Evolutionary conservation across 2,329 filamentous ascomycete genomes (phyloP).

Genomic region (Fusarium citri): DNA sequence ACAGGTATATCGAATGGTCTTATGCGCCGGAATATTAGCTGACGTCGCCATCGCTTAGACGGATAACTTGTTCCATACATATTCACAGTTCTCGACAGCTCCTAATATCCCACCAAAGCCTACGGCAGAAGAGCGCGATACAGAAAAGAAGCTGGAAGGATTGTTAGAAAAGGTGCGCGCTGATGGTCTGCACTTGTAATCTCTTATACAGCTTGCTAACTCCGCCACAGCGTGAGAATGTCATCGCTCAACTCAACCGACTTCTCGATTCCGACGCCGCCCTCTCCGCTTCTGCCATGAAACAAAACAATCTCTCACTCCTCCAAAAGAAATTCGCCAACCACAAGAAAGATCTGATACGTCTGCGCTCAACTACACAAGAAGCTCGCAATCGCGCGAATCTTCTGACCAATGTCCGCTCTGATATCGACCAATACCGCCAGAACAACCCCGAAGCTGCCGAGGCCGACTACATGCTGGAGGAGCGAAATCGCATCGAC

Average conservation of each 20-base stretch:
- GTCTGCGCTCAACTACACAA: constrained; percentile 77
- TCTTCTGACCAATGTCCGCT: constrained; percentile 88
- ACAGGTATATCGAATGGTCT: constrained; percentile 70
- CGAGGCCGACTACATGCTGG: constrained; percentile 97
- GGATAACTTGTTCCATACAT: constrained; percentile 83
- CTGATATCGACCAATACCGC: constrained; percentile 91
- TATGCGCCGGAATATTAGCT: constrained; percentile 34
- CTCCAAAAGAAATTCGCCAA: constrained; percentile 90
- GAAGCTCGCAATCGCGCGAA: constrained; percentile 89
- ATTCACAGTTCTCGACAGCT: constrained; percentile 89
- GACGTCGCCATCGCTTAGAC: constrained; percentile 67
- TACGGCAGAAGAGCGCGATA: constrained; percentile 83
- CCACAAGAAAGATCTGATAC: constrained; percentile 83
- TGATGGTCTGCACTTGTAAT: background rate
- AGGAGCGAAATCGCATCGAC: constrained; percentile 86
- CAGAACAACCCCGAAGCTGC: constrained; percentile 82
- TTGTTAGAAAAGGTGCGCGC: constrained; percentile 78
- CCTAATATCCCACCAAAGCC: constrained; percentile 84
- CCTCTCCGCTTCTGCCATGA: constrained; percentile 90
- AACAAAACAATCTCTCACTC: constrained; percentile 93
- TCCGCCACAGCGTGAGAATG: constrained; percentile 75
- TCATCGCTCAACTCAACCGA: constrained; percentile 84
- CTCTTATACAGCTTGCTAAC: constrained; percentile 22
- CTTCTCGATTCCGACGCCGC: constrained; percentile 93
- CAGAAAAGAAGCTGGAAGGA: constrained; percentile 85